phyloP scores from a whole-genome alignment of 192 early-diverging fungal genomes.

The Obelidium mucronatum region DNA sequence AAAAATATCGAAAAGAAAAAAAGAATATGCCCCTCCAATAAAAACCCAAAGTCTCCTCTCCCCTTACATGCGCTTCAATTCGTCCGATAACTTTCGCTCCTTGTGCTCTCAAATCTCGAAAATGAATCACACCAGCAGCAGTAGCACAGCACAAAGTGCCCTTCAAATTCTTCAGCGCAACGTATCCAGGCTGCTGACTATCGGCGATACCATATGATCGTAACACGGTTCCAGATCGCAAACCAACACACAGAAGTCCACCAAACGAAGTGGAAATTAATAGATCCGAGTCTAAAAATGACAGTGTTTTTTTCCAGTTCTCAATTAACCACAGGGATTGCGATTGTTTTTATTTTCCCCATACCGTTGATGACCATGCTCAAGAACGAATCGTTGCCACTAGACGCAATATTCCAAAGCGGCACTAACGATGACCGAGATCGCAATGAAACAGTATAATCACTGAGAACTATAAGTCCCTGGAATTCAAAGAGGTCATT shows the following conservation, averaged over 20 bases:
- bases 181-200: slow-evolving; percentile 39
- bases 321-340: neutral
- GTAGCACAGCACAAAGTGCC: slow-evolving; percentile 71
- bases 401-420: neutral
- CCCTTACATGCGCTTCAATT: slow-evolving; percentile 65
- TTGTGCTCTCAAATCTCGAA: slow-evolving; percentile 72
- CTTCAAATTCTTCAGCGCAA: slow-evolving; percentile 64
- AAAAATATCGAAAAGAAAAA: no score
- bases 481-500: no score
- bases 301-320: no score
- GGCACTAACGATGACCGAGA: slow-evolving; percentile 37
- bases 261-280: slow-evolving; percentile 61
- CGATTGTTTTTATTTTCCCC: neutral
- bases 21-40: neutral
- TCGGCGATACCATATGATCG: neutral
- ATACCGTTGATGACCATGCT: slow-evolving; percentile 12
- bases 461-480: slow-evolving; percentile 10
- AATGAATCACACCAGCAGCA: slow-evolving; percentile 65
- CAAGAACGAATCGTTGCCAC: neutral
- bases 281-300: slow-evolving; percentile 63
- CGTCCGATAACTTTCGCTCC: slow-evolving; percentile 59
- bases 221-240: slow-evolving; percentile 9
- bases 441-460: neutral
- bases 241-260: neutral
- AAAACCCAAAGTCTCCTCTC: neutral